Base-by-base conservation (phyloP, 139 green algal species). In the Micractinium sp. region DNA sequence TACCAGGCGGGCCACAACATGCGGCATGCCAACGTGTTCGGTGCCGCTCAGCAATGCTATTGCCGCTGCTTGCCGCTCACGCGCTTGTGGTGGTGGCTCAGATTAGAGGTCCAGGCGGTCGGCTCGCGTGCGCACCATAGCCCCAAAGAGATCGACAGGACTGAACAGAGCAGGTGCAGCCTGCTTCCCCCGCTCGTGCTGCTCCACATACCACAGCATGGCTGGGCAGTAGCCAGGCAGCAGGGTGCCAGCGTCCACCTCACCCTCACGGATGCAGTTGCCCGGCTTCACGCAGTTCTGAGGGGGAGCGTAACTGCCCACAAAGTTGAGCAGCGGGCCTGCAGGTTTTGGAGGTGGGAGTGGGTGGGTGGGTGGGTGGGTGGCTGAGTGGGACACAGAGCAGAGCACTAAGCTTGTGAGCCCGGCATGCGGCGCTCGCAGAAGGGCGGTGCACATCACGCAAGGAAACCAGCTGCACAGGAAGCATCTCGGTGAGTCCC, bases 251-350 rank as follows among this genome's bases (percentile, higher is more conserved):
- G 74, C 23, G 16, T 80, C 74, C 16, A 80, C 35, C n/a, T 20
- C 74, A 2, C 74, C 74, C 33, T 29, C 33, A 20, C 39, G 35
- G 14, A 80, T 18, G 74, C 74, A 80, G n/a, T 53, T 80, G 74
- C 74, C 74, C 1, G 33, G 74, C 16, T 27, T 41, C 0, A 53
- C 1, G 35, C 74, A 80, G 16, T 53, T 38, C 20, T 80, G 33
- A 7, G 74, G 74, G 2, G 74, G 74, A 0, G n/a, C 74, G 74
- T 80, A 80, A 16, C 27, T 20, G n/a, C 74, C 74, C 15, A 80
- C 18, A 27, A 29, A 80, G 74, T 80, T 80, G 74, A 80, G 74
- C 29, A 80, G 74, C 63, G 74, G 74, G 33, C 71, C 71, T 77
- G 71, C 71, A 38, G 71, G 31, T 38, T 9, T 16, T 5, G 9